phyloP scores from a whole-genome alignment of 2,329 filamentous ascomycete species.

The Exophiala phaeomuriformis region DNA sequence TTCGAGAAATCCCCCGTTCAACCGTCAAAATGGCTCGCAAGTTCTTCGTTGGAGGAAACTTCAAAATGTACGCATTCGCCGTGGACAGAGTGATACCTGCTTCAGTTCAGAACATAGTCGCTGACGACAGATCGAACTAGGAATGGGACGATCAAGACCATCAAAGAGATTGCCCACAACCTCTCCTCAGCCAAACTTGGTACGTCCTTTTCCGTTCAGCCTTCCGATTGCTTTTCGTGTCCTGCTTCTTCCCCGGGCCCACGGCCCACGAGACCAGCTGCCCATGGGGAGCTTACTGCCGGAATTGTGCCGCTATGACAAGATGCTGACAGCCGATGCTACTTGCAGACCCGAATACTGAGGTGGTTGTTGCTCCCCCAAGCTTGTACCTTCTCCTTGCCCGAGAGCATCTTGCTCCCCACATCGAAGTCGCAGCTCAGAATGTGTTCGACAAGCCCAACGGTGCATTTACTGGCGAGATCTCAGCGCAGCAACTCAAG shows the following conservation, averaged over 20 bases:
- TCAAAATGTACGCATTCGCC: slow-evolving; percentile 72
- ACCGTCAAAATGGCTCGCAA: slow-evolving; percentile 74
- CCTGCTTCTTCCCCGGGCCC: not conserved
- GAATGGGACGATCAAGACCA: slow-evolving; percentile 87
- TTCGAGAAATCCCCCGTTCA: not conserved
- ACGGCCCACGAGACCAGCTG: not conserved
- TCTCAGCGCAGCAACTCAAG: slow-evolving; percentile 83
- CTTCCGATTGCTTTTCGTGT: slow-evolving; percentile 15
- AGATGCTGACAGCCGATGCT: not conserved
- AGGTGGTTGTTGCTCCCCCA: slow-evolving; percentile 91
- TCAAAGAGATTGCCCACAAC: slow-evolving; percentile 83
- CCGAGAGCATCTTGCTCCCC: slow-evolving; percentile 66
- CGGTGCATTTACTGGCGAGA: slow-evolving; percentile 95
- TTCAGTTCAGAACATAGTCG: not conserved
- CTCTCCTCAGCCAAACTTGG: slow-evolving; percentile 66
- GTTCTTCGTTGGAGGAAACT: slow-evolving; percentile 98
- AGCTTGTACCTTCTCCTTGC: slow-evolving; percentile 83
- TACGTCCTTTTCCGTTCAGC: slow-evolving; percentile 8
- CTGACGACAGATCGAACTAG: slow-evolving; percentile 42
- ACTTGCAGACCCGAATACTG: slow-evolving; percentile 44
- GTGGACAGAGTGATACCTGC: not conserved
- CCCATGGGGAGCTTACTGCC: not conserved
- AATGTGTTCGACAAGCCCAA: slow-evolving; percentile 97
- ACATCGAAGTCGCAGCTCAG: slow-evolving; percentile 83
- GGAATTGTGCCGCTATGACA: not conserved